Evolutionary conservation across 495 filamentous ascomycete genomes (phyloP), one percentile per base, ranked within the genome.

Genomic region (Aspergillus affinis): DNA sequence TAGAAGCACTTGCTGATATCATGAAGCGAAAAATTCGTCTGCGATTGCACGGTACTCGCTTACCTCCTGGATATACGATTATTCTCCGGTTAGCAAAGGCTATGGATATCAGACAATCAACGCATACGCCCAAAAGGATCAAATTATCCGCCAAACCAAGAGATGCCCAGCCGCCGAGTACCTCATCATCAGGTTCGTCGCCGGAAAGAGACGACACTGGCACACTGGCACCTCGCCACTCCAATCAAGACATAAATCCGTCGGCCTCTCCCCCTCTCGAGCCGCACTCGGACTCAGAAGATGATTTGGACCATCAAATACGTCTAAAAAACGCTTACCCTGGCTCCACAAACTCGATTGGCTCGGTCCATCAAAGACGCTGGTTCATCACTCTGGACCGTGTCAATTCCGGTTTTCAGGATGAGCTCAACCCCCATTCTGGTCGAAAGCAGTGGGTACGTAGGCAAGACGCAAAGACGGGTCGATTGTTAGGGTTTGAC

Each of bases 261-360:
- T 6, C 17, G 8, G 51, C 41, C 23, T 26, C 23, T 13, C 9
- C 17, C 1, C 8, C 12, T 4, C 19, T 15, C 17, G 7, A 9
- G 4, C 52, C 58, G 15, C 55, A 50, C n/a, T 58, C 51, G 0
- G 63, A 70, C 48, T 52, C 62, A 10, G 60, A 68, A 6, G 41
- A 58, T 27, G 62, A 69, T 0, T 64, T 67, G 32, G 78, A 83
- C 57, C 62, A 75, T n/a, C 57, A 78, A 20, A 85, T 86, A 27
- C 82, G 84, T n/a, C 62, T 67, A 4, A 82, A 80, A 12, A 90
- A 90, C 59, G 84, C 87, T 18, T 89, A 90, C 67, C 70, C 82
- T 0, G 85, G 87, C 20, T 83, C 87, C 0, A 75, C 51, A 0
- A 89, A 89, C 64, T 81, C 72, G 13, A 84, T 89, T 41, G 81